Conservation (phyloP, 495 filamentous ascomycete genomes). For the Podospora tetraspora region DNA sequence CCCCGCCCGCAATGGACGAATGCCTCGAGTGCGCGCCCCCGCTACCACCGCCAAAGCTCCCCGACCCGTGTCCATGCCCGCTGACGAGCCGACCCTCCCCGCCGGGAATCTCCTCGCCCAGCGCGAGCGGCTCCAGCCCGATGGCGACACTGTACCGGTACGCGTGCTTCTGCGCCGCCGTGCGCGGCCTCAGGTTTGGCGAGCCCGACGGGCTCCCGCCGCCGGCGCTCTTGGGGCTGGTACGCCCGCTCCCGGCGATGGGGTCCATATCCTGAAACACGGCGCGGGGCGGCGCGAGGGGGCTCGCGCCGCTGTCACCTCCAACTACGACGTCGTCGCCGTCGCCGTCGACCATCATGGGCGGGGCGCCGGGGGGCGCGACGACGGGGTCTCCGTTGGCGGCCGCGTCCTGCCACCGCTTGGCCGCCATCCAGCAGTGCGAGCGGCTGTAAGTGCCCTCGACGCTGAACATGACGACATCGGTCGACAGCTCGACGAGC, state of each 20-base stretch:
- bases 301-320: conserved; percentile 15
- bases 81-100: not conserved
- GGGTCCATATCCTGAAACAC: conserved; percentile 31
- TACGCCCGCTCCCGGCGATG: not conserved
- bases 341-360: not conserved
- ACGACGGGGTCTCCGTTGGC: not conserved
- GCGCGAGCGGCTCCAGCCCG: conserved; percentile 40
- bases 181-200: conserved; percentile 31
- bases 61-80: not conserved
- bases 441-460: conserved; percentile 86
- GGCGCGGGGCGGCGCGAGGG: conserved; percentile 37
- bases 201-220: conserved; percentile 21
- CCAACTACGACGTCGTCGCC: not conserved
- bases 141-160: conserved; percentile 43
- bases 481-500: conserved; percentile 70
- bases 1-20: not conserved
- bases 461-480: conserved; percentile 80
- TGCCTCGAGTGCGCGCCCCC: conserved; percentile 5
- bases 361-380: conserved; percentile 15
- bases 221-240: conserved; percentile 7
- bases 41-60: conserved; percentile 5
- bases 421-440: conserved; percentile 86
- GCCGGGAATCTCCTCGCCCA: not conserved
- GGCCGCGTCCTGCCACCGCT: conserved; percentile 54
- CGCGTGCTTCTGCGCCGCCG: conserved; percentile 27